A percentile compares a stretch with the other conserved stretches of the same genome.
Evolutionary conservation across 768 basidiomycete species (phyloP).

Genomic region (Amanita phalloides): DNA sequence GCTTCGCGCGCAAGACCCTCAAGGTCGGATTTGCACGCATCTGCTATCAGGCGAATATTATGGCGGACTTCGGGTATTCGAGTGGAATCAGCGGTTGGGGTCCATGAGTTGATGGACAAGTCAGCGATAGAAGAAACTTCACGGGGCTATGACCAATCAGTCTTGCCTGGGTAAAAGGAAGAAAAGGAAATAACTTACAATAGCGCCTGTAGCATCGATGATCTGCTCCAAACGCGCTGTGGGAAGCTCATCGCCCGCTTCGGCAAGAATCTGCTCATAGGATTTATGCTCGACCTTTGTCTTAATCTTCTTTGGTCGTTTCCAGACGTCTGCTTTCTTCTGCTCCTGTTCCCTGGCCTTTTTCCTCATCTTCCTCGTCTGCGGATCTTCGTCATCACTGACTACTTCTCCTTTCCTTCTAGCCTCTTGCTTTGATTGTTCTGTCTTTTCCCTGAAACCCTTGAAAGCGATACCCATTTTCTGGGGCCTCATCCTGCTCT

Average conservation of each 20-base stretch:
- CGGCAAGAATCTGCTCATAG: slow-evolving; percentile 90
- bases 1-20: slow-evolving; percentile 89
- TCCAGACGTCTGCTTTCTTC: slow-evolving; percentile 76
- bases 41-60: slow-evolving; percentile 81
- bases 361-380: slow-evolving; percentile 36
- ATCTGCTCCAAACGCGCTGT: slow-evolving; percentile 68
- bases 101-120: slow-evolving; percentile 68
- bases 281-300: slow-evolving; percentile 88
- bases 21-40: slow-evolving; percentile 74
- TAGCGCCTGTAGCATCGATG: slow-evolving; percentile 90
- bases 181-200: slow-evolving; percentile 38
- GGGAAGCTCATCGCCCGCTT: slow-evolving; percentile 57
- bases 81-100: slow-evolving; percentile 76
- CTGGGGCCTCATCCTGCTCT: slow-evolving; percentile 75
- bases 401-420: slow-evolving; percentile 60
- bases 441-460: slow-evolving; percentile 84
- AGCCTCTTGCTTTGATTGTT: slow-evolving; percentile 75
- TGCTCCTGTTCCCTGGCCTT: slow-evolving; percentile 43
- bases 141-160: slow-evolving; percentile 42
- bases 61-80: slow-evolving; percentile 96
- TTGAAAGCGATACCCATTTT: slow-evolving; percentile 82
- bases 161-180: slow-evolving; percentile 1
- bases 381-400: slow-evolving; percentile 54
- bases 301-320: slow-evolving; percentile 75
- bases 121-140: slow-evolving; percentile 83